phyloP scores from a whole-genome alignment of 768 basidiomycete species.

The Hemileccinum rubropunctum region DNA sequence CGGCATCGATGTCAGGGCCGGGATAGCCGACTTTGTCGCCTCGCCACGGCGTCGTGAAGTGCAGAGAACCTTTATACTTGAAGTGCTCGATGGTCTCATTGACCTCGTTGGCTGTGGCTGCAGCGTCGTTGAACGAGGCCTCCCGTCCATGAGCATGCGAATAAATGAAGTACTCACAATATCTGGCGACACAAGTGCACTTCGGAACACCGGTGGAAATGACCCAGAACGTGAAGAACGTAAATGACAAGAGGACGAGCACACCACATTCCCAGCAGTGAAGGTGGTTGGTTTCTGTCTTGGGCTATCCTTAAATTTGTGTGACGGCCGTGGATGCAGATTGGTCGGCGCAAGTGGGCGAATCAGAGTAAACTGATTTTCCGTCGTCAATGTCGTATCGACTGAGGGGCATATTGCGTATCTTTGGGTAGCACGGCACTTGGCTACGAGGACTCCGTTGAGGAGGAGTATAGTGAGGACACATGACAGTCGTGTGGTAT shows the following conservation, averaged over 20 bases:
- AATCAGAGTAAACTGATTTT: not conserved
- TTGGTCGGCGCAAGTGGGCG: too few species aligned
- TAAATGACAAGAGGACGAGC: not conserved
- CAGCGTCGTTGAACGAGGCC: not conserved
- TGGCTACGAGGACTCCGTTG: too few species aligned
- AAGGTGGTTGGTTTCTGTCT: too few species aligned
- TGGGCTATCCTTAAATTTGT: too few species aligned
- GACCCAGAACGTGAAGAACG: slow-evolving; percentile 9
- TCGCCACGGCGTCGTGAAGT: slow-evolving; percentile 6
- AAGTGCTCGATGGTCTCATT: slow-evolving; percentile 10
- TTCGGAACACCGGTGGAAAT: not conserved
- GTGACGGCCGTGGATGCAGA: too few species aligned
- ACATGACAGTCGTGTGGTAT: too few species aligned
- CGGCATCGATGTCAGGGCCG: slow-evolving; percentile 7
- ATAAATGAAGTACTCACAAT: slow-evolving; percentile 1
- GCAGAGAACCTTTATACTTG: slow-evolving; percentile 4
- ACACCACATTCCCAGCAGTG: slow-evolving; percentile 2
- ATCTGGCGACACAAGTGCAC: not conserved
- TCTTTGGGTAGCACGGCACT: not conserved
- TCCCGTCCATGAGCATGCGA: not conserved
- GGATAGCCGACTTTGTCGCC: slow-evolving; percentile 6
- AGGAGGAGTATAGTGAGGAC: too few species aligned
- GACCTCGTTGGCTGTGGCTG: slow-evolving; percentile 11
- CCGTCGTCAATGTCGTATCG: not conserved
- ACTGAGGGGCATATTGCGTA: not conserved